Evolutionary conservation across 2,329 filamentous ascomycete genomes (phyloP).

Genomic region (Colletotrichum australisinense): DNA sequence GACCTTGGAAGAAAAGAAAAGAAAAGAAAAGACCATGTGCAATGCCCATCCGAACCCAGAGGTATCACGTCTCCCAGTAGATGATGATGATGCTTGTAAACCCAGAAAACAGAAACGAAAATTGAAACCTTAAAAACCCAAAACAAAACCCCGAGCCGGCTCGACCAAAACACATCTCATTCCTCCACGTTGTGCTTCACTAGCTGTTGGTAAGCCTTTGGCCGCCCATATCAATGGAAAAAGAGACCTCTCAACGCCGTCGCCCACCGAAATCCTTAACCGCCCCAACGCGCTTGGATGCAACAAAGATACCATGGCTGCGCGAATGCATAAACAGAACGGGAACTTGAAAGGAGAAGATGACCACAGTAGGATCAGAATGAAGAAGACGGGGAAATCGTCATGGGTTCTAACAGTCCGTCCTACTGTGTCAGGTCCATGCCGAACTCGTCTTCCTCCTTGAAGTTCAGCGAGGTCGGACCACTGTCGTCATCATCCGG

Average conservation of each 20-base stretch:
- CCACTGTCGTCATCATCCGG: conserved; percentile 79
- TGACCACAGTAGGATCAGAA: neutral
- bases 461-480: conserved; percentile 77
- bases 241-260: conserved; percentile 11
- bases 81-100: conserved; percentile 40
- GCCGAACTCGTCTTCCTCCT: conserved; percentile 93
- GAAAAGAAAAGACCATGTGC: conserved; percentile 29
- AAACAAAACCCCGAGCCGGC: neutral
- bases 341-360: neutral
- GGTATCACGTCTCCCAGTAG: conserved; percentile 36
- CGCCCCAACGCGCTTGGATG: conserved; percentile 5
- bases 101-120: conserved; percentile 14
- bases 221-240: neutral
- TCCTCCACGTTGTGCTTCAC: neutral
- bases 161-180: neutral
- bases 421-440: conserved; percentile 75
- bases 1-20: neutral
- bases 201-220: neutral
- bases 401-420: neutral
- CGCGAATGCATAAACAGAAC: neutral
- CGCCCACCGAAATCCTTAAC: conserved; percentile 6
- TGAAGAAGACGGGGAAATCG: neutral
- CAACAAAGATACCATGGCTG: conserved; percentile 7
- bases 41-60: conserved; percentile 34
- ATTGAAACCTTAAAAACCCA: conserved; percentile 1